Conservation (phyloP, 2,329 filamentous ascomycete genomes). For the Hymenoscyphus fraxineus region DNA sequence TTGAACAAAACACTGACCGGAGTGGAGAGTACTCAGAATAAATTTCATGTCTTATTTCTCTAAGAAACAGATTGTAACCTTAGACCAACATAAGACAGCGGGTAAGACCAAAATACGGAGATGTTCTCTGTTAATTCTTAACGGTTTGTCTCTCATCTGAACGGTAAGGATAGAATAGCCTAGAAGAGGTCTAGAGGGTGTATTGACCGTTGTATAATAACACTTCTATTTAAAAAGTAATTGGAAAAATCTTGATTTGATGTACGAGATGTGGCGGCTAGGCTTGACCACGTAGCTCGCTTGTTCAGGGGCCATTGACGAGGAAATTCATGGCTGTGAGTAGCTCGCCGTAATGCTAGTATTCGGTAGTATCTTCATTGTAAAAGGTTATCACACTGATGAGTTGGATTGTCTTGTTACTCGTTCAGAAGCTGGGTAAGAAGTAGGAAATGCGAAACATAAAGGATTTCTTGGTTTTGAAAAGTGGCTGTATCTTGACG, state of each 20-base stretch:
- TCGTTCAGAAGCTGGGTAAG: not conserved
- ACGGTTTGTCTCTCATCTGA: not conserved
- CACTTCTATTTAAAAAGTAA: too few species aligned
- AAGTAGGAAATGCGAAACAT: not conserved
- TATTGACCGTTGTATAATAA: not conserved
- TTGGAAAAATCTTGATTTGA: not conserved
- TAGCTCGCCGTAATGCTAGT: not conserved
- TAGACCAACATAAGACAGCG: not conserved
- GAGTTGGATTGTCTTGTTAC: not conserved
- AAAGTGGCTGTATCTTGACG: too few species aligned
- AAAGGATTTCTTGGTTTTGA: too few species aligned
- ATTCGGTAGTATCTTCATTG: not conserved
- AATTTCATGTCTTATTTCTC: not conserved
- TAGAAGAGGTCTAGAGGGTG: not conserved
- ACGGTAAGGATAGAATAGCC: not conserved
- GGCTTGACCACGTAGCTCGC: not conserved
- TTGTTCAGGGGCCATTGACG: not conserved
- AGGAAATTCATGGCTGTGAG: not conserved
- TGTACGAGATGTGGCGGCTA: not conserved
- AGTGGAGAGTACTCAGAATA: not conserved
- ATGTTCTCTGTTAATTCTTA: not conserved
- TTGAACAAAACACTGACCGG: not conserved
- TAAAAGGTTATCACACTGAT: not conserved
- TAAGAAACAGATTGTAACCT: not conserved
- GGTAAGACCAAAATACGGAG: not conserved